These are phyloP conservation scores for Aspergillus hancockii DNA, from an alignment of 495 filamentous ascomycete species.

Conservation along the genomic window DNA sequence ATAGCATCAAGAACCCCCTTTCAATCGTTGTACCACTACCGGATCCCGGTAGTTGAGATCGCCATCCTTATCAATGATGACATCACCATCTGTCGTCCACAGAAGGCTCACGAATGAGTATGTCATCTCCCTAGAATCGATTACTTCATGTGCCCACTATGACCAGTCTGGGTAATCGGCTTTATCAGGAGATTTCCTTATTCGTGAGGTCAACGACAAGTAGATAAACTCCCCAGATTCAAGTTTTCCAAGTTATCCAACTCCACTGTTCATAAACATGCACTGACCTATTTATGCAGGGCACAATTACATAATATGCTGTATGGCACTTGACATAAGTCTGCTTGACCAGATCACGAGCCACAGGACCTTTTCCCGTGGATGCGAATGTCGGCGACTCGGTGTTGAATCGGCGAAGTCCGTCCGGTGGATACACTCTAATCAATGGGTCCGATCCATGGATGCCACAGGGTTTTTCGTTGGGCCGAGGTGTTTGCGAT, in stretches of 20 bases:
- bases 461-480: not conserved
- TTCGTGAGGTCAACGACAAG: not conserved
- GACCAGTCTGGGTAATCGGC: not conserved
- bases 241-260: not conserved
- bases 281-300: not conserved
- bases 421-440: not conserved
- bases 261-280: no score
- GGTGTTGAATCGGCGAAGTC: not conserved
- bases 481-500: not conserved
- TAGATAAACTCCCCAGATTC: not conserved
- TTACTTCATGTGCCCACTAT: not conserved
- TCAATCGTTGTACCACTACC: not conserved
- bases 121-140: not conserved
- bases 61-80: constrained; percentile 1
- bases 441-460: not conserved
- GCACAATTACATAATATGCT: not conserved
- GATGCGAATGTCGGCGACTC: not conserved
- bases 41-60: not conserved
- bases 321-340: not conserved
- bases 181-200: not conserved
- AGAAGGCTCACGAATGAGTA: not conserved
- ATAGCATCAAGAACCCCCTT: not conserved
- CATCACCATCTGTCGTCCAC: not conserved
- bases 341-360: not conserved
- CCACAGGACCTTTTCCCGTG: not conserved